Evolutionary conservation across 768 basidiomycete species (phyloP), one percentile per base, ranked within the genome.

Genomic region (Rhodocollybia butyracea): DNA sequence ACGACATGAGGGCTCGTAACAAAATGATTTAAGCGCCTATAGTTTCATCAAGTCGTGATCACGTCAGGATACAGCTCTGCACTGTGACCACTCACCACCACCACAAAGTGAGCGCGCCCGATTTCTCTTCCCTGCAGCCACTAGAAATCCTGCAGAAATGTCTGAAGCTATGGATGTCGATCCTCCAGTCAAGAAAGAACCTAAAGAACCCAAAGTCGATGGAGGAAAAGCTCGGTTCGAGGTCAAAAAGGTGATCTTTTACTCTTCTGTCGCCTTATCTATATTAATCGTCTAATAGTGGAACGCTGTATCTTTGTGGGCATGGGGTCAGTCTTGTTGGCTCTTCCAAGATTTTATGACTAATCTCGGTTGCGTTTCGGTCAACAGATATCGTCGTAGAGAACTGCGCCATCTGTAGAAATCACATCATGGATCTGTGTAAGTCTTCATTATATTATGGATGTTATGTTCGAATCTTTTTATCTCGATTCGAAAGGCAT

Each of bases 351-450:
- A 38, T 39, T 47, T 57, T 54, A 30, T 53, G 38, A 66, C 1
- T 8, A 48, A 19, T 57, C 40, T 26, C 39, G 21, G 40, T 46
- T 24, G 38, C 50, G 31, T 42, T 59, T n/a, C n/a, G n/a, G n/a
- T n/a, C n/a, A n/a, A n/a, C n/a, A 96, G 95, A 98, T 69, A 98
- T 98, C 66, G 94, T 97, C 57, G 96, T 98, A 56, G 96, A 98
- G 73, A 99, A 98, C 74, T 98, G 97, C 65, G 97, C 97, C 48
- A 99, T 99, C 76, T 99, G 97, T 81, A 86, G 94, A 71, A 98
- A 98, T 70, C 96, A 99, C 68, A 98, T 99, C 76, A 99, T 99
- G 97, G 97, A 99, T 72, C 88, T 98, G 42, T 99, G 97, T 98
- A 64, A 64, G 90, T 75, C 47, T 30, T 8, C 45, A 47, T 62